A percentile compares a stretch with the other conserved stretches of the same genome.
phyloP scores from a whole-genome alignment of 345 rosid genomes.

The Zanthoxylum bungeanum region DNA sequence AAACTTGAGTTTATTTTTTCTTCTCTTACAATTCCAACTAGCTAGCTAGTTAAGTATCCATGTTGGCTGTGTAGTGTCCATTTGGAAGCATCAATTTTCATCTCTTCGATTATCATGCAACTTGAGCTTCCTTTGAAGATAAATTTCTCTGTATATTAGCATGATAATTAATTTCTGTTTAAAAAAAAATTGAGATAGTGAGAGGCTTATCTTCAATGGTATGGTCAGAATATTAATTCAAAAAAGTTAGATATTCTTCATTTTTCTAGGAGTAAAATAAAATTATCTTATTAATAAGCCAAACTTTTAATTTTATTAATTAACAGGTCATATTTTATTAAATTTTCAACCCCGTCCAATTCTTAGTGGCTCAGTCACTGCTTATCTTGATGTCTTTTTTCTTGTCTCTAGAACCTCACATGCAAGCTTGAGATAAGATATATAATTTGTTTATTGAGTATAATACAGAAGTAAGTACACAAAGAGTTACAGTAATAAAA shows the following conservation, averaged over 20 bases:
- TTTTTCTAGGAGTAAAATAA: background rate
- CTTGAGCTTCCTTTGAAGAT: background rate
- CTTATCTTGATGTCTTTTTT: background rate
- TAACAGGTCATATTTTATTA: no score
- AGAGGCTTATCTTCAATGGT: no score
- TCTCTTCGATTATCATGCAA: background rate
- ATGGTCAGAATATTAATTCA: no score
- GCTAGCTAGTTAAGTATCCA: background rate
- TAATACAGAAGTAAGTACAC: background rate
- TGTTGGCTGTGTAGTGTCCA: background rate
- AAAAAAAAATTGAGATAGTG: no score
- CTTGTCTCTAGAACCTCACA: background rate
- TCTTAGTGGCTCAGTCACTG: no score
- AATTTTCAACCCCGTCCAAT: no score
- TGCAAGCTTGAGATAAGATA: conserved; percentile 2
- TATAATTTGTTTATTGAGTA: background rate
- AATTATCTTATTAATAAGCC: no score
- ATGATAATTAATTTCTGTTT: no score
- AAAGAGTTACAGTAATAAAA: background rate
- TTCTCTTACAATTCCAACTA: conserved; percentile 13
- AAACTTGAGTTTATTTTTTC: no score
- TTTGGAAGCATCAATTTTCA: conserved; percentile 1
- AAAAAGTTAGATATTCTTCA: no score
- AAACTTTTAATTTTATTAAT: no score
- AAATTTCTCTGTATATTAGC: background rate